Evolutionary conservation across 176 grass and related monocot species (phyloP).

Genomic region (Triticum turgidum): DNA sequence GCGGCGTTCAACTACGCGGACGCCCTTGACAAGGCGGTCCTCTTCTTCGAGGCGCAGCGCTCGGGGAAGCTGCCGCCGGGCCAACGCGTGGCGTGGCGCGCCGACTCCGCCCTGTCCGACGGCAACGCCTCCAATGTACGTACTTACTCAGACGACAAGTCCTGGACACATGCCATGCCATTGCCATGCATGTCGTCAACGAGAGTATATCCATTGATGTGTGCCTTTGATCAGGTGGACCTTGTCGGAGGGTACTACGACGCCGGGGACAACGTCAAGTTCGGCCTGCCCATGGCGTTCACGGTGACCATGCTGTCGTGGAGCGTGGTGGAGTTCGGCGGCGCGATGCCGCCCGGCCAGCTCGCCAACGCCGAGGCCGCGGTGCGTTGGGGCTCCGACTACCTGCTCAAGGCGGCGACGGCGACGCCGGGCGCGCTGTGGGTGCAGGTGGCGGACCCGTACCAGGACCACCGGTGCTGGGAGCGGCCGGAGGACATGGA

Average conservation of each 20-base stretch:
- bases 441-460: constrained; percentile 61
- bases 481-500: constrained; percentile 79
- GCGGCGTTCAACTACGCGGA: constrained; percentile 59
- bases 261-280: constrained; percentile 83
- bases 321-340: constrained; percentile 65
- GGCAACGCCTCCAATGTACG: constrained; percentile 29
- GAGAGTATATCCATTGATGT: too few species aligned
- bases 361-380: constrained; percentile 35
- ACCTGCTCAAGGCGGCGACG: constrained; percentile 75
- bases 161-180: not conserved
- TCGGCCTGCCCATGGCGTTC: constrained; percentile 87
- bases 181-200: not conserved
- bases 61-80: constrained; percentile 47
- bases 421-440: constrained; percentile 45
- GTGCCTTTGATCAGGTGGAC: constrained; percentile 37
- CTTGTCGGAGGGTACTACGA: constrained; percentile 75
- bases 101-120: constrained; percentile 59
- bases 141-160: not conserved
- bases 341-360: constrained; percentile 28
- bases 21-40: constrained; percentile 56
- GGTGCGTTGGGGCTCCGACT: constrained; percentile 74
- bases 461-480: constrained; percentile 75
- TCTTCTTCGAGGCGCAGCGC: constrained; percentile 72
- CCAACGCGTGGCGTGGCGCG: constrained; percentile 58
- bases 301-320: constrained; percentile 76